phyloP scores from a whole-genome alignment of 2,329 filamentous ascomycete genomes.

The Aspergillus sp. region DNA sequence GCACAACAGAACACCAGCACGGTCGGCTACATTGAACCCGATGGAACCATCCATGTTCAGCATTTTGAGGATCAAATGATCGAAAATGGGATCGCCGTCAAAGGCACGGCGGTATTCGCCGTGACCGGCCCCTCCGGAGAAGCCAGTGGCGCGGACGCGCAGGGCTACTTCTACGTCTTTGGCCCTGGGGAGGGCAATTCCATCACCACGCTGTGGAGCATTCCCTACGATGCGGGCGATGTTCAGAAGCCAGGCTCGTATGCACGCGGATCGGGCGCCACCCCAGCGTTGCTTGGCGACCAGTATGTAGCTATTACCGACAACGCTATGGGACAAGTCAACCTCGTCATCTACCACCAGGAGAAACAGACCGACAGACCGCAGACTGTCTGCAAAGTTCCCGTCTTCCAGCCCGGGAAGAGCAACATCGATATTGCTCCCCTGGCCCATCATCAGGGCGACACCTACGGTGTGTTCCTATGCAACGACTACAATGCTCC shows the following conservation, averaged over 20 bases:
- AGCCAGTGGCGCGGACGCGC: background rate
- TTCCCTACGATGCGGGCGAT: slow-evolving; percentile 1
- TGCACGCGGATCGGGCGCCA: background rate
- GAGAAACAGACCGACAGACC: background rate
- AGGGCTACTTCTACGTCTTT: background rate
- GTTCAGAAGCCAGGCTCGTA: background rate
- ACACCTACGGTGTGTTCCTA: background rate
- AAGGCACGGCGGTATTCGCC: background rate
- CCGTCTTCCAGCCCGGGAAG: background rate
- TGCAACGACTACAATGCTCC: slow-evolving; percentile 5
- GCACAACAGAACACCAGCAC: background rate
- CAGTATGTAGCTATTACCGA: slow-evolving; percentile 1
- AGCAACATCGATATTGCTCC: slow-evolving; percentile 4
- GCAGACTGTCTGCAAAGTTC: background rate
- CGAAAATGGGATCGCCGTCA: slow-evolving; percentile 1
- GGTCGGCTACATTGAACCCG: background rate
- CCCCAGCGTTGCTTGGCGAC: background rate
- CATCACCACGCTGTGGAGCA: background rate
- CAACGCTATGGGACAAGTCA: background rate
- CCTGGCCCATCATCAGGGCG: background rate
- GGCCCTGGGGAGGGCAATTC: background rate
- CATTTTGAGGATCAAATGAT: slow-evolving; percentile 4
- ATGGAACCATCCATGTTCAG: background rate
- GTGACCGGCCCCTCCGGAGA: background rate
- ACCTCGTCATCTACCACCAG: slow-evolving; percentile 3